Base-by-base conservation (phyloP, 1,284 basidiomycete genomes). In the Binderoboletus segoi region DNA sequence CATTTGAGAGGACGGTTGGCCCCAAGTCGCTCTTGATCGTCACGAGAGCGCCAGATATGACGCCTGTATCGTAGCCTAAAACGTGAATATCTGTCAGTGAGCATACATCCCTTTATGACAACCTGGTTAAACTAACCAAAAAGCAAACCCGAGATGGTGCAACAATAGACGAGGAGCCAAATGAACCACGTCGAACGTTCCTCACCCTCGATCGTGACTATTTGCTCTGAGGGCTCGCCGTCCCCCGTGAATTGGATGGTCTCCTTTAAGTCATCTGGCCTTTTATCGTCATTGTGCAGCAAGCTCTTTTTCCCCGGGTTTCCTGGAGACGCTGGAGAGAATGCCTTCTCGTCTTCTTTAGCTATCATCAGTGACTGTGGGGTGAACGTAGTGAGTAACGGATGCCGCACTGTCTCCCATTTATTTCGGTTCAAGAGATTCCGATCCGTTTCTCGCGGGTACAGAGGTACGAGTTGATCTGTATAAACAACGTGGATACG, bases 61-160 rank as follows among this genome's bases (percentile, higher is more conserved):
- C 88, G 40, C 89, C 89, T 3, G 90, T 92, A 67, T 92, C 90
- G 66, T 91, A 91, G 24, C 89, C 87, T 89, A 57, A n/a, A 20
- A 11, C 7, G 26, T n/a, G 15, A 33, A 20, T n/a, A 20, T 13
- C 3, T 10, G 1, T 67, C 32, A 67, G 33, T 13, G 4, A 33
- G 32, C 10, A 28, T 16, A 21, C 26, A 47, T 3, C 20, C 16
- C 10, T 30, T 20, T 8, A 35, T 5, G 12, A 5, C 10, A 5
- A 2, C 20, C 10, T 0, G 4, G 12, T 42, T 10, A 45, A 32
- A 55, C 84, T 48, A 59, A 88, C 89, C 89, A 61, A 93, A 93
- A 11, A 91, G 77, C 43, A 92, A 68, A 13, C 89, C 90, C n/a
- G 87, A 89, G 53, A 93, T 86, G 53, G 84, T 82, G 26, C 82